phyloP scores from a whole-genome alignment of 1,284 basidiomycete genomes.

The Schizopora paradoxa region DNA sequence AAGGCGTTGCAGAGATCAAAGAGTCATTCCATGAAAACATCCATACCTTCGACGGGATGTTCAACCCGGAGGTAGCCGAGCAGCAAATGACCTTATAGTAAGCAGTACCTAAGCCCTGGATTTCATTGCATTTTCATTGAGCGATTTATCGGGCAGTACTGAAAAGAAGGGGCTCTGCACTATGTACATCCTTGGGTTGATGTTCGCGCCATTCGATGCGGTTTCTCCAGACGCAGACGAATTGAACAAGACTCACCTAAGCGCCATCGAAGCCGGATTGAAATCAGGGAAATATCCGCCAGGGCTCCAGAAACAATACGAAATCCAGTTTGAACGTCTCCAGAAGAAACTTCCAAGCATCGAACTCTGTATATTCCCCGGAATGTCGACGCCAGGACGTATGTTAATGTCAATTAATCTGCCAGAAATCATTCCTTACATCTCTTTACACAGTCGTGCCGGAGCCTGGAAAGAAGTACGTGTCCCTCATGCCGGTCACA shows the following conservation, averaged over 20 bases:
- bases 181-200: not conserved
- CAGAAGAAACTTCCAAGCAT: conserved; percentile 24
- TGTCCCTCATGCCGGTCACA: conserved; percentile 10
- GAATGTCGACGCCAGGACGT: too few relatives aligned
- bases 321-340: conserved; percentile 30
- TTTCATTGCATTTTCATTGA: not conserved
- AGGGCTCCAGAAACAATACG: conserved; percentile 32
- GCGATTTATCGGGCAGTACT: not conserved
- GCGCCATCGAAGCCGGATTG: conserved; percentile 21
- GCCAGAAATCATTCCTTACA: not conserved
- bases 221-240: too few relatives aligned
- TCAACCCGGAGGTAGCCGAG: not conserved
- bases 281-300: too few relatives aligned
- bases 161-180: not conserved
- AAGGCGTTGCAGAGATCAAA: not conserved
- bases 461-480: conserved; percentile 18
- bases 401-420: not conserved
- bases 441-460: conserved; percentile 4
- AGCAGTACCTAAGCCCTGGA: not conserved
- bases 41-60: not conserved
- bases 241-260: not conserved
- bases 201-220: not conserved
- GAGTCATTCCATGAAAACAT: not conserved
- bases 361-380: conserved; percentile 28
- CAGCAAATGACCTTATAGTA: conserved; percentile 6